Conservation (phyloP, 192 early-diverging fungal species). For the Obelidium mucronatum region DNA sequence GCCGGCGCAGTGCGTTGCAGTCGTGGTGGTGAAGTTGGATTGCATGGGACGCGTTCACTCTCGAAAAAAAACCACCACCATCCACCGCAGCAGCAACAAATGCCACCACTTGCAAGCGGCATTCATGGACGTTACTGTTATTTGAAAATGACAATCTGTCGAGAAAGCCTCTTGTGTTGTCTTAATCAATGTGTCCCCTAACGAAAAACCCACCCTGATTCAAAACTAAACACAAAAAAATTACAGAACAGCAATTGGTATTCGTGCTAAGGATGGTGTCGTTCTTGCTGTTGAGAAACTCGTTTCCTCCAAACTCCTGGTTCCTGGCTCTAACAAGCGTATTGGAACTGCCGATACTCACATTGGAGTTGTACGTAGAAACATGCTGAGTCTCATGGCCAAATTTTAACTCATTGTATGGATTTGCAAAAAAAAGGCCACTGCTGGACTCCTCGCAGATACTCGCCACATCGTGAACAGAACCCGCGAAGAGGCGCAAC, state of each 20-base stretch:
- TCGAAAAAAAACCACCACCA: too few species aligned
- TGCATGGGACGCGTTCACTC: too few species aligned
- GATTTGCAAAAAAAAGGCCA: constrained; percentile 76
- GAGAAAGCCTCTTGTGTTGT: neutral
- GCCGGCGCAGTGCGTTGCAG: too few species aligned
- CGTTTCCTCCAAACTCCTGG: constrained; percentile 92
- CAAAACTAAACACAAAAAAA: neutral
- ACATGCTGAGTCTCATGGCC: neutral
- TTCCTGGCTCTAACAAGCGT: constrained; percentile 90
- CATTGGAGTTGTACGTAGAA: constrained; percentile 83
- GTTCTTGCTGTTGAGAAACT: constrained; percentile 97
- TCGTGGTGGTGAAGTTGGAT: too few species aligned
- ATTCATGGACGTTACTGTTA: neutral
- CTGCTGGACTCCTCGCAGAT: constrained; percentile 94
- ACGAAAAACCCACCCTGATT: neutral
- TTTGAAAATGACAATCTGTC: neutral
- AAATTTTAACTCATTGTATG: neutral
- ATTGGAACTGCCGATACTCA: constrained; percentile 92
- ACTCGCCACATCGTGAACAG: constrained; percentile 87
- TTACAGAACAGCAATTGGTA: constrained; percentile 87
- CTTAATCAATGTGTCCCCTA: too few species aligned
- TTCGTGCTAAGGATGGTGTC: constrained; percentile 93
- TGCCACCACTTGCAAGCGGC: too few species aligned
- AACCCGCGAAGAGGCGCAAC: constrained; percentile 89
- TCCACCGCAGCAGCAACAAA: too few species aligned